Evolutionary conservation across 2,329 filamentous ascomycete genomes (phyloP).

Genomic region (Ophiostoma angusticollis): DNA sequence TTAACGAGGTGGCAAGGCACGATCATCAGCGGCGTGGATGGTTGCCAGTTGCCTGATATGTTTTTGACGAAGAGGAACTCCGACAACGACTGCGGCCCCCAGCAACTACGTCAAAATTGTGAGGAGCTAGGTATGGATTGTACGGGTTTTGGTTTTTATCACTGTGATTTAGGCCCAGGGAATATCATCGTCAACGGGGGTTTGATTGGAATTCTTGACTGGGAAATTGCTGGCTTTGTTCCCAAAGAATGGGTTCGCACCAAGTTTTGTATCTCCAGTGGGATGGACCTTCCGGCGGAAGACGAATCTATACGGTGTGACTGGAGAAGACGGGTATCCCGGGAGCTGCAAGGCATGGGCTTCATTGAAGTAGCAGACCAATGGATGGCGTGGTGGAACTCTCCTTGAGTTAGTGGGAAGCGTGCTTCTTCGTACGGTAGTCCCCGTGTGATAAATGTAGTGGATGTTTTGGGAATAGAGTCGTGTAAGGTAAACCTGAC

Average conservation of each 20-base stretch:
- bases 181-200: background rate
- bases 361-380: background rate
- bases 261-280: background rate
- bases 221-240: constrained; percentile 1
- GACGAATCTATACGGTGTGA: background rate
- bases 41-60: background rate
- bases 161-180: background rate
- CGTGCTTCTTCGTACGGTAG: too few relatives aligned
- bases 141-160: background rate
- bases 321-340: background rate
- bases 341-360: background rate
- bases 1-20: background rate
- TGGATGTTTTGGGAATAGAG: too few relatives aligned
- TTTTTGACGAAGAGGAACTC: background rate
- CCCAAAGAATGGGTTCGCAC: constrained; percentile 1
- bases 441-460: too few relatives aligned
- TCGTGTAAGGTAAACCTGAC: too few relatives aligned
- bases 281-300: background rate
- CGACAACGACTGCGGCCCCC: background rate
- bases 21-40: background rate
- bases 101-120: background rate
- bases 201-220: background rate
- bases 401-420: background rate
- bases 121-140: background rate
- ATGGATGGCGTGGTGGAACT: constrained; percentile 1